These are phyloP conservation scores for Ophiostoma montium DNA, from an alignment of 2,329 filamentous ascomycete species.

Conservation along the genomic window DNA sequence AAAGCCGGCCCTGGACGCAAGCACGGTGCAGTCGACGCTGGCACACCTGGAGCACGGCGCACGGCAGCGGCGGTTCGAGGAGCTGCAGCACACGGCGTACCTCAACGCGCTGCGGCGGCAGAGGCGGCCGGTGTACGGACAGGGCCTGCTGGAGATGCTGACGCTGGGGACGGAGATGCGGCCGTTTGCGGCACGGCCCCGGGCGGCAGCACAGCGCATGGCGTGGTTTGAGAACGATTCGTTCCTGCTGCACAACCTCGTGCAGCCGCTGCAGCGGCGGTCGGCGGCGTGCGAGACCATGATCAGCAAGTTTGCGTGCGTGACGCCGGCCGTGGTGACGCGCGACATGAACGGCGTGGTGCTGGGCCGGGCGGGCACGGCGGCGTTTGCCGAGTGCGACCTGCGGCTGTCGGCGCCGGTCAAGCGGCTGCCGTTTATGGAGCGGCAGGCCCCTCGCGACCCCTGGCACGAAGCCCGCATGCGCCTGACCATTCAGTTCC, in stretches of 20 bases:
- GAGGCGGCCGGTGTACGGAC: constrained; percentile 68
- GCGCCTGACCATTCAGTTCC: constrained; percentile 88
- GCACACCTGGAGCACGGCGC: constrained; percentile 58
- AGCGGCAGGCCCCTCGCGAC: constrained; percentile 46
- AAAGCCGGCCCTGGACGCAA: constrained; percentile 34
- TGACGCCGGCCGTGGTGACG: constrained; percentile 79
- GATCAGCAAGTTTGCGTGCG: constrained; percentile 79
- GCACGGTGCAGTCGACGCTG: constrained; percentile 55
- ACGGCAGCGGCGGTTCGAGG: constrained; percentile 57
- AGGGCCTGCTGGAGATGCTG: constrained; percentile 59
- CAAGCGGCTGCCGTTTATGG: constrained; percentile 41
- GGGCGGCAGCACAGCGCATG: constrained; percentile 46
- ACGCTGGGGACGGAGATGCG: constrained; percentile 47
- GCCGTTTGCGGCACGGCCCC: constrained; percentile 45
- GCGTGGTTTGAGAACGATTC: constrained; percentile 66
- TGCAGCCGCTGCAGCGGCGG: constrained; percentile 61
- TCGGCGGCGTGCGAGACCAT: constrained; percentile 57
- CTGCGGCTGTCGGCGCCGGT: constrained; percentile 43
- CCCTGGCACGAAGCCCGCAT: constrained; percentile 91
- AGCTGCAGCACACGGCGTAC: constrained; percentile 68
- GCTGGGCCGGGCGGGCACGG: constrained; percentile 45
- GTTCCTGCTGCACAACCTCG: constrained; percentile 46
- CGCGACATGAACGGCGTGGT: constrained; percentile 58
- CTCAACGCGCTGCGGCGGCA: constrained; percentile 71
- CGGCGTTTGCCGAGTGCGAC: constrained; percentile 41